Evolutionary conservation across 176 grass and related monocot genomes (phyloP), one percentile per base, ranked within the genome.

Genomic region (Carex myosuroides): DNA sequence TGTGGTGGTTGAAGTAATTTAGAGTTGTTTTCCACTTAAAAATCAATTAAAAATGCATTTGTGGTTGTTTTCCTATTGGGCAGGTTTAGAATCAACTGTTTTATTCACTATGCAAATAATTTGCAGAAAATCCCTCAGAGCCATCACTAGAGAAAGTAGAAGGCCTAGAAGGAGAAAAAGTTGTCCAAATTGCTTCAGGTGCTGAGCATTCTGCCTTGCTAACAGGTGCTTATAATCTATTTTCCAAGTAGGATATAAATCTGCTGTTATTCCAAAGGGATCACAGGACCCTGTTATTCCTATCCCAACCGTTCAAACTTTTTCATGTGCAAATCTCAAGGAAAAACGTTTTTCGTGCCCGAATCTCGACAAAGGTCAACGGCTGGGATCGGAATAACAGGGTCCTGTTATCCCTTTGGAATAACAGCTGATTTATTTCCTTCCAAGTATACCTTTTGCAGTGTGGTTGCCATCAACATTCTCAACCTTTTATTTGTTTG

Each of bases 151-250:
- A 80, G 70, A 92, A 80, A 70, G 60, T 93, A 65, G 67, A 79
- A 63, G 82, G 62, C 50, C 68, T 85, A 70, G 20, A 78, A 72
- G 86, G 80, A 83, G 82, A 86, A 26, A 82, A 78, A 26, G 85
- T 93, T 64, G 55, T 89, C 26, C 90, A 84, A 24, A 93, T 98
- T 81, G 89, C 96, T 56, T 87, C 89, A 8, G 96, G 96, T 46
- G 90, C 93, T 18, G 96, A 98, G 60, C 96, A 98, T 88, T 98
- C 96, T 69, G 85, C 89, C 68, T 39, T 88, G 4, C 64, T 98
- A 33, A 95, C 96, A 90, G 86, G 96, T 95, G 86, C 18, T 39
- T 13, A 32, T 81, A 17, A 53, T 84, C 14, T 44, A 33, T 81
- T 35, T n/a, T 54, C 54, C 85, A 52, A 53, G 83, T 55, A 56